Conservation (phyloP, 2,329 filamentous ascomycete genomes). For the Boeremia exigua region DNA sequence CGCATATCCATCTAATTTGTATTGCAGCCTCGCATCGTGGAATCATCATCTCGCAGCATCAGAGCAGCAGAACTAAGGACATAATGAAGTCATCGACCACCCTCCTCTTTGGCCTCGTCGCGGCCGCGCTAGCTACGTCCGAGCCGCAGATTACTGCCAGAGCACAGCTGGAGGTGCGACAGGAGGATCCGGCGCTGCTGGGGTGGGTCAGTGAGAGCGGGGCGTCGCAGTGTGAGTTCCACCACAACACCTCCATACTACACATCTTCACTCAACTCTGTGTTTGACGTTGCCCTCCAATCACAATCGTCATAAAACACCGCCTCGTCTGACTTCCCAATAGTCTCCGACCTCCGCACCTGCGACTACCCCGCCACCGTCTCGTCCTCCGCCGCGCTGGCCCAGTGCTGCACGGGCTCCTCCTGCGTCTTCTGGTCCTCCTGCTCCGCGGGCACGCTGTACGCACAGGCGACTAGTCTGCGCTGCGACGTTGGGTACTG, state of each 20-base stretch:
- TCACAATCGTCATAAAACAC: too few relatives aligned
- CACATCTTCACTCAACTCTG: too few relatives aligned
- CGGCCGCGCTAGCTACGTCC: constrained; percentile 17
- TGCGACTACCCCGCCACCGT: constrained; percentile 35
- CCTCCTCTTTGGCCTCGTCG: constrained; percentile 13
- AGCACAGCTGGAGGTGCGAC: constrained; percentile 25
- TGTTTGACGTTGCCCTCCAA: too few relatives aligned
- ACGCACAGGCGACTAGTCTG: constrained; percentile 27
- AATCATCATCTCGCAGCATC: too few relatives aligned
- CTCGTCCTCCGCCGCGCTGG: constrained; percentile 25
- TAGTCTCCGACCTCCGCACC: constrained; percentile 29
- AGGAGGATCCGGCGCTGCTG: constrained; percentile 28
- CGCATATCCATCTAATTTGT: too few relatives aligned
- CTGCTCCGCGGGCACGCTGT: constrained; percentile 26
- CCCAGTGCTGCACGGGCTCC: constrained; percentile 28
- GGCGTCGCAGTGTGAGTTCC: constrained; percentile 25
- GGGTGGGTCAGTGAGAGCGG: constrained; percentile 27
- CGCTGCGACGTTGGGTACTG: constrained; percentile 31
- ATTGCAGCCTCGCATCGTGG: neutral
- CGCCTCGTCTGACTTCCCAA: too few relatives aligned
- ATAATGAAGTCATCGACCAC: constrained; percentile 19
- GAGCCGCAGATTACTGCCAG: constrained; percentile 30
- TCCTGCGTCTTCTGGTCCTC: constrained; percentile 31
- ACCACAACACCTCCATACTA: too few relatives aligned
- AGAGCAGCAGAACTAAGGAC: too few relatives aligned